Conservation (phyloP, 768 basidiomycete species). For the Fibroporia radiculosa region DNA sequence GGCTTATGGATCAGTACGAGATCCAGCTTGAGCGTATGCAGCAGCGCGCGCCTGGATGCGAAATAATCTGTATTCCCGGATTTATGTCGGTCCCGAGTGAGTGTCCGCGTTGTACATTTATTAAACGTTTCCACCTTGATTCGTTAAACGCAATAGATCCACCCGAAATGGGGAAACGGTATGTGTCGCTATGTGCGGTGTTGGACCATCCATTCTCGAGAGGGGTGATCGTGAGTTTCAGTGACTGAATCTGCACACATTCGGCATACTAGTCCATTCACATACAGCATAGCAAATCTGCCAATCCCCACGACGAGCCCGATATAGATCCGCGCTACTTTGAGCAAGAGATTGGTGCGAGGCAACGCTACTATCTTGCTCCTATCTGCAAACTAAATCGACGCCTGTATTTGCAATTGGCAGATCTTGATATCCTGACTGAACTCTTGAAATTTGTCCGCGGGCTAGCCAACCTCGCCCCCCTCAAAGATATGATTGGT, state of each 20-base stretch:
- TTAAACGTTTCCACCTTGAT: background rate
- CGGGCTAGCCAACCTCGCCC: slow-evolving; percentile 16
- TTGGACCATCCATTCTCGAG: slow-evolving; percentile 40
- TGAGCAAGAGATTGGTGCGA: slow-evolving; percentile 24
- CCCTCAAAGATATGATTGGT: slow-evolving; percentile 21
- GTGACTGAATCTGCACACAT: background rate
- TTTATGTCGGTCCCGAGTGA: slow-evolving; percentile 19
- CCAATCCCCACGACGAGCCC: slow-evolving; percentile 21
- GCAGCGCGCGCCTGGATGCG: slow-evolving; percentile 22
- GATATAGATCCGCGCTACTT: slow-evolving; percentile 27
- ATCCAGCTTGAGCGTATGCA: slow-evolving; percentile 28
- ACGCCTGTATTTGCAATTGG: background rate
- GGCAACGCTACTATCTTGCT: too few species aligned
- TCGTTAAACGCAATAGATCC: slow-evolving; percentile 19
- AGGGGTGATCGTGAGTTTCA: slow-evolving; percentile 39
- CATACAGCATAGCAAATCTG: slow-evolving; percentile 23
- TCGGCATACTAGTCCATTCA: background rate
- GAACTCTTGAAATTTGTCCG: slow-evolving; percentile 24
- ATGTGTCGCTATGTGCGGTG: slow-evolving; percentile 29
- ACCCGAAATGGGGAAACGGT: slow-evolving; percentile 32
- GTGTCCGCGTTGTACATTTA: too few species aligned
- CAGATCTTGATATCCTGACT: slow-evolving; percentile 23
- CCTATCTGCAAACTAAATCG: background rate
- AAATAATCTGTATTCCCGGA: slow-evolving; percentile 25
- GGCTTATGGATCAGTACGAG: slow-evolving; percentile 32